Conservation (phyloP, 257 asterid species). For the Ballota nigra region DNA sequence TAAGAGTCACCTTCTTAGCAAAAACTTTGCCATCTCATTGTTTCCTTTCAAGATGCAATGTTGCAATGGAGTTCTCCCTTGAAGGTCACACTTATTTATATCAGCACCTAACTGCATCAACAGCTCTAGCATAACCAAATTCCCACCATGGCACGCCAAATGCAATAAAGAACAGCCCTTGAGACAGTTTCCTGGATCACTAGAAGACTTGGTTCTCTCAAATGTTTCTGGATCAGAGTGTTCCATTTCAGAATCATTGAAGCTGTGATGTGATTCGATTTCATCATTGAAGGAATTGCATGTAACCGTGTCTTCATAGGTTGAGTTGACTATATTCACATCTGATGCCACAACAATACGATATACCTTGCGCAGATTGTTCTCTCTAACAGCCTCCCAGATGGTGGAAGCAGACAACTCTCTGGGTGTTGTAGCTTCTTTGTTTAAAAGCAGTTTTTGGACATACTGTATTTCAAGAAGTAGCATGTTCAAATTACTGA, state of each 20-base stretch:
- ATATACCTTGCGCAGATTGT: slow-evolving; percentile 71
- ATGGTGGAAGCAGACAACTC: slow-evolving; percentile 38
- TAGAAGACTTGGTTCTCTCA: slow-evolving; percentile 37
- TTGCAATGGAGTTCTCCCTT: slow-evolving; percentile 86
- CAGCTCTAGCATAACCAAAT: slow-evolving; percentile 81
- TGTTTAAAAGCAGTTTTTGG: slow-evolving; percentile 62
- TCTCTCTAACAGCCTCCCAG: slow-evolving; percentile 88
- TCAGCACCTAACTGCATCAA: slow-evolving; percentile 89
- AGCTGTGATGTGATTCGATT: slow-evolving; percentile 32
- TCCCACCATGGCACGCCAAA: slow-evolving; percentile 77
- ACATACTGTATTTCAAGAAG: slow-evolving; percentile 63
- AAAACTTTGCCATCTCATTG: slow-evolving; percentile 68
- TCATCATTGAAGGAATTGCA: slow-evolving; percentile 43
- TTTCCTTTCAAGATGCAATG: slow-evolving; percentile 85
- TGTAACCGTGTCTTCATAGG: slow-evolving; percentile 53
- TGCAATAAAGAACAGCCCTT: slow-evolving; percentile 84
- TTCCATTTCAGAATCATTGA: slow-evolving; percentile 34
- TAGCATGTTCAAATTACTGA: slow-evolving; percentile 14
- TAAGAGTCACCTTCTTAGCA: slow-evolving; percentile 76
- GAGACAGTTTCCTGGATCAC: slow-evolving; percentile 50
- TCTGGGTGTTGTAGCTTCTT: slow-evolving; percentile 42
- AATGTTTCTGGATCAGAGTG: slow-evolving; percentile 54
- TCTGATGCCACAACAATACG: slow-evolving; percentile 52
- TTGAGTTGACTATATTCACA: slow-evolving; percentile 55
- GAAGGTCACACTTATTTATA: slow-evolving; percentile 71